phyloP scores from a whole-genome alignment of 2,329 filamentous ascomycete species.

The Myriosclerotinia curreyana region DNA sequence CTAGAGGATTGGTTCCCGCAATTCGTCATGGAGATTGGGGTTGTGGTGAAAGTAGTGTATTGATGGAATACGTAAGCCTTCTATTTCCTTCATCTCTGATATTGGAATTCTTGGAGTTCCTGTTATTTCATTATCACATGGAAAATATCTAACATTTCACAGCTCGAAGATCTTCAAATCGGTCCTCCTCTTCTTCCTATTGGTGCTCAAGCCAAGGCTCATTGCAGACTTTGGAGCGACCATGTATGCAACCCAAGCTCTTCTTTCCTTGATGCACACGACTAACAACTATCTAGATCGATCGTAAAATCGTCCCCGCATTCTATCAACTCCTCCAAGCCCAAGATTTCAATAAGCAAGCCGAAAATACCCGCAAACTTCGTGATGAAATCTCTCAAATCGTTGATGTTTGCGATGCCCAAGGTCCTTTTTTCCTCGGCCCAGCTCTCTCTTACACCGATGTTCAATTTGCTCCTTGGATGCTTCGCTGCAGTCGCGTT shows the following conservation, averaged over 20 bases:
- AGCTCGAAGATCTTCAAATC: slow-evolving; percentile 70
- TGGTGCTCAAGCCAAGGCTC: slow-evolving; percentile 64
- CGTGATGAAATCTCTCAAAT: slow-evolving; percentile 58
- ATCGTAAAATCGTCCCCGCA: slow-evolving; percentile 68
- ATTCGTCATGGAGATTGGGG: slow-evolving; percentile 77
- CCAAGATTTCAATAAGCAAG: slow-evolving; percentile 56
- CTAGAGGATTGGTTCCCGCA: slow-evolving; percentile 71
- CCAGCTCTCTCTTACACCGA: slow-evolving; percentile 41
- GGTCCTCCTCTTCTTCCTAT: slow-evolving; percentile 62
- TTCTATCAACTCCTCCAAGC: slow-evolving; percentile 74
- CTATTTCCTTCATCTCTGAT: neutral
- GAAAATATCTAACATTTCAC: slow-evolving; percentile 16
- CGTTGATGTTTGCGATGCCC: slow-evolving; percentile 39
- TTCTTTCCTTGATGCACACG: neutral
- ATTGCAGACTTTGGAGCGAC: slow-evolving; percentile 76
- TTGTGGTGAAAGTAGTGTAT: slow-evolving; percentile 75
- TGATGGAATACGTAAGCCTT: slow-evolving; percentile 74
- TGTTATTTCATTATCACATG: neutral
- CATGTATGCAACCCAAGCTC: slow-evolving; percentile 53
- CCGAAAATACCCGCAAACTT: slow-evolving; percentile 58
- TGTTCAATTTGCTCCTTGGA: slow-evolving; percentile 43
- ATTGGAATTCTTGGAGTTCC: neutral
- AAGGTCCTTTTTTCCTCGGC: slow-evolving; percentile 41
- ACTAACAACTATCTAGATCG: slow-evolving; percentile 52
- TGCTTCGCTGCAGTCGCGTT: slow-evolving; percentile 41